Conservation (phyloP, 305 asterid genomes). For the Fraxinus sp. region DNA sequence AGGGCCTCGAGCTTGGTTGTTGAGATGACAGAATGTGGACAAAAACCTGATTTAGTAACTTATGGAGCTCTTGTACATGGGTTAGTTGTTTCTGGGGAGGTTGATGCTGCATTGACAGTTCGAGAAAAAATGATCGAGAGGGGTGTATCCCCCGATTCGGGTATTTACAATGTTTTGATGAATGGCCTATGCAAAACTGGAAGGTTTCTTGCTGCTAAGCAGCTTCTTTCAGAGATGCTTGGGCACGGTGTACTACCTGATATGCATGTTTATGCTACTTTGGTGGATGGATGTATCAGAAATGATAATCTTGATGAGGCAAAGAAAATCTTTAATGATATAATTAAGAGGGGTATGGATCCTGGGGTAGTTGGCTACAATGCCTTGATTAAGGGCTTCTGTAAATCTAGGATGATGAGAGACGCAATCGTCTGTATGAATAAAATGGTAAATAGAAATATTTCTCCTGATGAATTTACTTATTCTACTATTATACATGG, state of each 20-base stretch:
- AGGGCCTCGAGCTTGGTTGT: slow-evolving; percentile 63
- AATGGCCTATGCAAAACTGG: slow-evolving; percentile 72
- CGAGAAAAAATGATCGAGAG: slow-evolving; percentile 68
- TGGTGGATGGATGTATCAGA: slow-evolving; percentile 77
- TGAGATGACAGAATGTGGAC: slow-evolving; percentile 67
- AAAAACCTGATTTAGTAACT: slow-evolving; percentile 68
- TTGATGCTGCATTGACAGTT: slow-evolving; percentile 66
- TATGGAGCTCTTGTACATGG: slow-evolving; percentile 81
- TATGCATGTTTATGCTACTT: slow-evolving; percentile 67
- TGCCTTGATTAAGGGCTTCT: slow-evolving; percentile 87
- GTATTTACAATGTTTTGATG: slow-evolving; percentile 76
- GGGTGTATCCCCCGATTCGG: slow-evolving; percentile 65
- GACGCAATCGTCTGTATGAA: slow-evolving; percentile 61
- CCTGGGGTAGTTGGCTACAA: slow-evolving; percentile 78
- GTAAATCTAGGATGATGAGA: slow-evolving; percentile 65
- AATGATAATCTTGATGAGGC: slow-evolving; percentile 67
- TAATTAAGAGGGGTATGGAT: slow-evolving; percentile 45
- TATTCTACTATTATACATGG: slow-evolving; percentile 88
- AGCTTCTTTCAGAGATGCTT: slow-evolving; percentile 74
- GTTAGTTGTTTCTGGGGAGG: slow-evolving; percentile 64
- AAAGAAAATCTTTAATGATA: slow-evolving; percentile 53
- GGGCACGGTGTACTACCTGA: slow-evolving; percentile 56
- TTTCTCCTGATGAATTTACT: slow-evolving; percentile 65
- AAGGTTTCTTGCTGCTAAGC: slow-evolving; percentile 53
- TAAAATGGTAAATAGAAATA: slow-evolving; percentile 50